Base-by-base conservation (phyloP, 2,329 filamentous ascomycete species). In the Aspergillus eucalypticola region DNA sequence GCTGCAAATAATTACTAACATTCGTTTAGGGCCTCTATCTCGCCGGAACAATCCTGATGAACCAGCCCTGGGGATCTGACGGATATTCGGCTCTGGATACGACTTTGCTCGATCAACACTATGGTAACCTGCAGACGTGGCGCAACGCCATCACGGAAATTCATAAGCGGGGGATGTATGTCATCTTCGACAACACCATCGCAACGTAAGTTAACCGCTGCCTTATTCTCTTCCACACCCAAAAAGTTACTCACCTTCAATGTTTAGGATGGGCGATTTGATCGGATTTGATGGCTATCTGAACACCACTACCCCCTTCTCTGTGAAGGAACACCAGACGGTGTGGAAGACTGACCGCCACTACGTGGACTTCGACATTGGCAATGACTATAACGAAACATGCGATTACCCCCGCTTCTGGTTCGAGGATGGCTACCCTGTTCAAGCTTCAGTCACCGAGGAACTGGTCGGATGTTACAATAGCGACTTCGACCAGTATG, bases 401-500 rank as follows among this genome's bases (percentile, higher is more conserved):
- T 86, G 84, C 67, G 65, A 79, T 2, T 88, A 86, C 66, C 86
- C 86, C 10, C 78, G 81, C n/a, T 87, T 88, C 69, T 88, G 84
- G 81, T 76, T 82, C 42, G 83, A 87, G 61, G 79, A 80, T 5
- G 86, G 86, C 46, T 76, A 76, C 56, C 81, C 76, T 2, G 78
- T 84, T 25, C 74, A 75, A 11, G 71, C 78, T 21, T 77, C 80
- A 48, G 78, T 84, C 23, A 79, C 76, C 3, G 71, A 76, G 3
- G 66, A 76, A 8, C 74, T 86, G 63, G 73, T 75, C 3, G 84
- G 84, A 8, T 88, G 85, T 71, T 85, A 82, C 67, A 75, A 86
- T 70, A 86, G 84, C 61, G 86, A 88, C 41, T 88, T 88, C 63
- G 84, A 88, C 66, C 83, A 85, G 71, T 88, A 84, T 63, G 86